phyloP scores from a whole-genome alignment of 139 green algal species.

The Yamagishiella unicocca region DNA sequence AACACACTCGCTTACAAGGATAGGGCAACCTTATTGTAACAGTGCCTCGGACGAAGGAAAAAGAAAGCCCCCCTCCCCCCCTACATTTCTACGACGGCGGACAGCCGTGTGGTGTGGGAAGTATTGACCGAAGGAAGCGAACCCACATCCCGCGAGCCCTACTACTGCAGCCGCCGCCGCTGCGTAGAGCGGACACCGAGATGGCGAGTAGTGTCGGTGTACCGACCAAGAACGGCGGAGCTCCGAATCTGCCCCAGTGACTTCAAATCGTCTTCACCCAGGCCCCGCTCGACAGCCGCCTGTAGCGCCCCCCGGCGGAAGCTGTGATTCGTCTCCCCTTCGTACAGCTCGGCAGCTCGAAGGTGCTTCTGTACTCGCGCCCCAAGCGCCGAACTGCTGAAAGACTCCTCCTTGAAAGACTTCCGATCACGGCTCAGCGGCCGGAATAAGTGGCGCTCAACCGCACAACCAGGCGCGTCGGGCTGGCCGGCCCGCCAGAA shows the following conservation, averaged over 20 bases:
- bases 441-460: neutral
- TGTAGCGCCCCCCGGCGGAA: conserved; percentile 11
- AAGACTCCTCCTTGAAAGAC: neutral
- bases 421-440: neutral
- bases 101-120: too few relatives aligned
- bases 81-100: too few relatives aligned
- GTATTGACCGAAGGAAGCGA: too few relatives aligned
- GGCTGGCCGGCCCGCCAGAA: neutral
- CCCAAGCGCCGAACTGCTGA: neutral
- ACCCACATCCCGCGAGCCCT: too few relatives aligned
- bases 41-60: too few relatives aligned
- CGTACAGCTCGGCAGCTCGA: neutral
- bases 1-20: too few relatives aligned
- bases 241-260: neutral
- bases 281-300: neutral
- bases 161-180: neutral
- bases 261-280: neutral
- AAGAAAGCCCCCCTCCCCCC: too few relatives aligned
- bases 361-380: neutral
- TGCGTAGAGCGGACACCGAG: neutral
- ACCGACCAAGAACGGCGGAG: neutral
- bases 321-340: conserved; percentile 14
- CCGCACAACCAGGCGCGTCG: neutral
- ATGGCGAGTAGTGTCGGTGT: neutral
- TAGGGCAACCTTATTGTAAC: too few relatives aligned